Evolutionary conservation across 2,329 filamentous ascomycete species (phyloP).

Genomic region (Trichoderma polysporum): DNA sequence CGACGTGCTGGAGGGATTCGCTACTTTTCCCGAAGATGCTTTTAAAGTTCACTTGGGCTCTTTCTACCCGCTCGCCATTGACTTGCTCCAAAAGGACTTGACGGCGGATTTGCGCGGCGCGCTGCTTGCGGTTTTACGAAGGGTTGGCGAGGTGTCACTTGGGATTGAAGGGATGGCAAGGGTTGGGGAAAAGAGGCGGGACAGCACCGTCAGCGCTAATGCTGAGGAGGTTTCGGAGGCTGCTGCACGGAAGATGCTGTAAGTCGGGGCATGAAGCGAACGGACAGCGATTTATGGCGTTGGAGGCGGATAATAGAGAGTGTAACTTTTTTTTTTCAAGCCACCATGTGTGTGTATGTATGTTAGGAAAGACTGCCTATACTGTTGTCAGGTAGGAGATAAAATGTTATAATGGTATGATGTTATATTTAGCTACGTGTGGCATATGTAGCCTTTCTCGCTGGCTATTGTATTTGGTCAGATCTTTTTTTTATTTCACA

Average conservation of each 20-base stretch:
- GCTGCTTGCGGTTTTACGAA: slow-evolving; percentile 72
- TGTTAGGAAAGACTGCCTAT: not conserved
- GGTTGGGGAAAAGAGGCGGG: slow-evolving; percentile 37
- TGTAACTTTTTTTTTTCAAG: not conserved
- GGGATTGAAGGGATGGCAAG: slow-evolving; percentile 54
- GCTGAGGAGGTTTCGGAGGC: slow-evolving; percentile 36
- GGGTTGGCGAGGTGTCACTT: slow-evolving; percentile 76
- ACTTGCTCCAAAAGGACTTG: slow-evolving; percentile 79
- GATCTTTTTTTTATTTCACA: slow-evolving; percentile 38
- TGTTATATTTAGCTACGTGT: not conserved
- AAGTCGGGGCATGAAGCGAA: slow-evolving; percentile 20
- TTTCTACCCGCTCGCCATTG: slow-evolving; percentile 85
- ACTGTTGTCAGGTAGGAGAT: not conserved
- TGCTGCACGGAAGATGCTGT: slow-evolving; percentile 38
- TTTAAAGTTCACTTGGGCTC: slow-evolving; percentile 77
- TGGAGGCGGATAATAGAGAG: slow-evolving; percentile 34
- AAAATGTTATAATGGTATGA: slow-evolving; percentile 10
- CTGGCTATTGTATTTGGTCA: slow-evolving; percentile 23
- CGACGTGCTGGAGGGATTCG: slow-evolving; percentile 91
- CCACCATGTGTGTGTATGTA: slow-evolving; percentile 16
- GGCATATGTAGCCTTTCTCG: not conserved
- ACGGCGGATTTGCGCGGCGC: slow-evolving; percentile 74
- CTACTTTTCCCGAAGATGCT: slow-evolving; percentile 74
- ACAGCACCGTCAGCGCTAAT: slow-evolving; percentile 41
- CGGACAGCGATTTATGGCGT: slow-evolving; percentile 28